Conservation (phyloP, 306 rosid species). For the Trichosanthes truncata region DNA sequence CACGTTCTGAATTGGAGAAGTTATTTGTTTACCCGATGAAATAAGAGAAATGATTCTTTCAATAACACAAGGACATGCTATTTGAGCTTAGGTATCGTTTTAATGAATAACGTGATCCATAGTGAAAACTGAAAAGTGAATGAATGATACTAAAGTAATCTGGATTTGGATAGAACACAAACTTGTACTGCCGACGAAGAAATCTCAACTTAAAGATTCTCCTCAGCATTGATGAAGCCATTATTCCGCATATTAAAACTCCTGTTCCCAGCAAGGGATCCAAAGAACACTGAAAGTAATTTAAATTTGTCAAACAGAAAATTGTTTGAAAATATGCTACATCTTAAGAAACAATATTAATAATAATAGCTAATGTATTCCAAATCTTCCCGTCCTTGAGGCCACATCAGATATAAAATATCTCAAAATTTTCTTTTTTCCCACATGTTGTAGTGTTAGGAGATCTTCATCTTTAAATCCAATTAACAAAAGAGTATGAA, state of each 20-base stretch:
- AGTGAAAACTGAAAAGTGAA: neutral
- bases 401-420: neutral
- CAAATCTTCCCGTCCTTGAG: neutral
- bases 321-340: neutral
- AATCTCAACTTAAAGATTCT: conserved; percentile 43
- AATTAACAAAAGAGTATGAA: neutral
- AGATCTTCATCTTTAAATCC: neutral
- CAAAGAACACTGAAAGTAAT: conserved; percentile 58
- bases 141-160: conserved; percentile 7
- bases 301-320: conserved; percentile 13
- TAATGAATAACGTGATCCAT: neutral
- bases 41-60: neutral
- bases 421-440: neutral
- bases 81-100: neutral
- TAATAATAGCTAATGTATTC: neutral
- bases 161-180: conserved; percentile 17
- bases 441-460: neutral
- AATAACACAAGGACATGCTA: neutral
- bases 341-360: neutral
- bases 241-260: conserved; percentile 41
- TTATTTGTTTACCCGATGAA: neutral
- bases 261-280: conserved; percentile 63
- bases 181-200: conserved; percentile 49
- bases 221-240: conserved; percentile 31
- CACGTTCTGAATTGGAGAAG: neutral